A percentile compares a stretch with the other conserved stretches of the same genome.
phyloP scores from a whole-genome alignment of 371 early-diverging fungal genomes.

The Mortierella sp. region DNA sequence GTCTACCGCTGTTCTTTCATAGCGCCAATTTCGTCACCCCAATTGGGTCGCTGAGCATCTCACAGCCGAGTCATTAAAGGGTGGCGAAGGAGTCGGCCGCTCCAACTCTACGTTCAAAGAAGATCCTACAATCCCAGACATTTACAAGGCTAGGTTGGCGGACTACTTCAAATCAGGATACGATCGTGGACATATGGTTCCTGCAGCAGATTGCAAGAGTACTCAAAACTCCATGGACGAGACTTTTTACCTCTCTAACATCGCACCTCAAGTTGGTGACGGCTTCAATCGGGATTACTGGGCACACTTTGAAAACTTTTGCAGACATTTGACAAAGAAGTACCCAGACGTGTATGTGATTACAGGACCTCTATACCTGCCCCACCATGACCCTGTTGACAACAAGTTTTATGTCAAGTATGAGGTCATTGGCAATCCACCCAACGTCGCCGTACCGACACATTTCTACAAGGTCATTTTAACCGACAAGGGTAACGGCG shows the following conservation, averaged over 20 bases:
- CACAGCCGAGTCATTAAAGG: conserved; percentile 70
- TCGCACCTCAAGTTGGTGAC: conserved; percentile 84
- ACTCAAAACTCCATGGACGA: conserved; percentile 79
- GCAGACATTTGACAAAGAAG: conserved; percentile 67
- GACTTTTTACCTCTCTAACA: conserved; percentile 83
- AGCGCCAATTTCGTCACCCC: conserved; percentile 84
- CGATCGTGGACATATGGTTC: conserved; percentile 88
- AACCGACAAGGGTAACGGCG: conserved; percentile 60
- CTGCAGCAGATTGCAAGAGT: conserved; percentile 84
- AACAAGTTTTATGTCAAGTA: conserved; percentile 85
- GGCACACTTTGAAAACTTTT: conserved; percentile 83
- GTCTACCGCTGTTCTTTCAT: conserved; percentile 58
- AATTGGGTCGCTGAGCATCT: conserved; percentile 88
- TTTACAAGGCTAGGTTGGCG: conserved; percentile 73
- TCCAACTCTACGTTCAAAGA: conserved; percentile 77
- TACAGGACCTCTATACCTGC: conserved; percentile 85
- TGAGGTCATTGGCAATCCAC: conserved; percentile 89
- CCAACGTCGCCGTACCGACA: conserved; percentile 92
- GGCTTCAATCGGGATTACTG: conserved; percentile 89
- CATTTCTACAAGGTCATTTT: conserved; percentile 92
- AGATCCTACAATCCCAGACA: conserved; percentile 69
- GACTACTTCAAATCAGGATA: conserved; percentile 81
- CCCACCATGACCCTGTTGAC: conserved; percentile 69
- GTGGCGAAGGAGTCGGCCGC: conserved; percentile 67
- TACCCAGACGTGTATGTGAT: conserved; percentile 82